Base-by-base conservation (phyloP, 345 rosid species). In the Mercurialis annua region DNA sequence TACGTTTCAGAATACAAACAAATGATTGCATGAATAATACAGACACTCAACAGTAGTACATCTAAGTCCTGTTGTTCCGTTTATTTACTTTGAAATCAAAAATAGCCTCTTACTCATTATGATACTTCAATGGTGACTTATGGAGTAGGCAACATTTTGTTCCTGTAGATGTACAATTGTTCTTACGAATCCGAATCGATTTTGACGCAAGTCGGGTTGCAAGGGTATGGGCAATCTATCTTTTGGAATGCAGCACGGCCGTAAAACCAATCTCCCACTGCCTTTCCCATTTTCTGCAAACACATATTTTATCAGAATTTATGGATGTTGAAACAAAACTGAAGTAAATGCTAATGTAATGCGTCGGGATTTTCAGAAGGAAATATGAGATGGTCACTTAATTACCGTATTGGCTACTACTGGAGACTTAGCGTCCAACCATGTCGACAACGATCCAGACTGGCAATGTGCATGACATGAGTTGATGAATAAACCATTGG, bases 191-290 rank as follows among this genome's bases (percentile, higher is more conserved):
- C 76, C 26, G 76, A 72, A 68, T 77, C 77, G 29, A 59, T 2
- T 17, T 14, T 64, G 6, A 67, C 73, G 24, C 80, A 77, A 29
- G 80, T 77, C 9, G 80, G 80, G 57, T 77, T 77, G 58, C 77
- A 62, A 48, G 80, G 74, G 61, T 71, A 77, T 14, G 76, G 49
- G 43, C 73, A 58, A 47, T 77, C 80, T 0, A 77, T 77, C 62
- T 56, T 72, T 46, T 52, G 11, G 40, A 69, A 3, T 24, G 51
- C 46, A 46, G 62, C 50, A 42, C 80, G 29, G 12, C 52, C 73
- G 10, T 57, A 63, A 55, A 77, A 77, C 80, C 80, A 77, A 24
- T 77, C 80, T 52, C 80, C 77, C 20, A 77, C 70, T 26, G 80
- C 80, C 66, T 77, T 72, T 21, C 73, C 80, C 8, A 77, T 77